phyloP scores from a whole-genome alignment of 2,329 filamentous ascomycete species.

The Colletotrichum lindemuthianum region DNA sequence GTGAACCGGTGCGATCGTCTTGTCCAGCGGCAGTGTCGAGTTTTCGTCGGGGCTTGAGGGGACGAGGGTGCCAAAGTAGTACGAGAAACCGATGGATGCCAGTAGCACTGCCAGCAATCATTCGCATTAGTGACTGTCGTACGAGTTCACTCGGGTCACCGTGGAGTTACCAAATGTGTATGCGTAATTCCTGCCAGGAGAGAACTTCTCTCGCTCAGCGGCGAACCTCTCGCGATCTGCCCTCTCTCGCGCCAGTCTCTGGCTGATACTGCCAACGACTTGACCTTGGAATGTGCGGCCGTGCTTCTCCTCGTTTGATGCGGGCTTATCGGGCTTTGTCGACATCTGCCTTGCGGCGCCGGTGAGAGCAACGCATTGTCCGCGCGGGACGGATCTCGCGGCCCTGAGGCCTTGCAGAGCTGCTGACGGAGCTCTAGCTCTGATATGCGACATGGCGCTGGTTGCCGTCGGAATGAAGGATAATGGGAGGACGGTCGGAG shows the following conservation, averaged over 20 bases:
- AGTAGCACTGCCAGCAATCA: constrained; percentile 56
- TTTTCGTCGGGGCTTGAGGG: constrained; percentile 59
- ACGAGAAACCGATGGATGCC: constrained; percentile 61
- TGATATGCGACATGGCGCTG: constrained; percentile 45
- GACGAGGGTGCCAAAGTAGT: constrained; percentile 67
- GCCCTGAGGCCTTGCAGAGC: constrained; percentile 45
- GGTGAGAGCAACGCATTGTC: constrained; percentile 30
- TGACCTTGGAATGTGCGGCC: constrained; percentile 65
- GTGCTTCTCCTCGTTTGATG: constrained; percentile 48
- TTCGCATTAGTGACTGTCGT: constrained; percentile 20
- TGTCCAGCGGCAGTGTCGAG: constrained; percentile 69
- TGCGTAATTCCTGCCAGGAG: constrained; percentile 57
- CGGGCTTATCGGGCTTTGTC: constrained; percentile 38
- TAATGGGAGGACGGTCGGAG: not conserved
- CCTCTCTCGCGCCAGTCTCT: constrained; percentile 64
- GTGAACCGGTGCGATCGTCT: constrained; percentile 62
- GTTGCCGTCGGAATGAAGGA: not conserved
- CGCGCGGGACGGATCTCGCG: constrained; percentile 34
- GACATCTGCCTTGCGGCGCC: constrained; percentile 35
- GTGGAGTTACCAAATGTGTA: constrained; percentile 63
- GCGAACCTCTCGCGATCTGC: constrained; percentile 63
- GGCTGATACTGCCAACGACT: constrained; percentile 67
- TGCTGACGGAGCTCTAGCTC: constrained; percentile 44
- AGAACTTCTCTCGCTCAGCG: constrained; percentile 47
- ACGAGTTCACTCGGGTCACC: not conserved